phyloP scores from a whole-genome alignment of 116 monocot genomes.

The Papilionanthe hybrid region DNA sequence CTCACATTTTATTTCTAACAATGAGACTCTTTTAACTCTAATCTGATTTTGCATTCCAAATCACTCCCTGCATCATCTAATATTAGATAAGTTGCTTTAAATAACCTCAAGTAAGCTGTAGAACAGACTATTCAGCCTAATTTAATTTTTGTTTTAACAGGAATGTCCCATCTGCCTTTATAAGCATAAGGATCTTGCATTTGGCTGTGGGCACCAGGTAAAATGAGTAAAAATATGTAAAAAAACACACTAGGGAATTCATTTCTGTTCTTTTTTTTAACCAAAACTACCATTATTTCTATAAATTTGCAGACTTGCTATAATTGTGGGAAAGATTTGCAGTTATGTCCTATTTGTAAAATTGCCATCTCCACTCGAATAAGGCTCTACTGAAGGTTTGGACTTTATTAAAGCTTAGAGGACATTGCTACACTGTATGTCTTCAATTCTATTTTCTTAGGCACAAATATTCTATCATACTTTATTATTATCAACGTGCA shows the following conservation, averaged over 20 bases:
- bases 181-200: slow-evolving; percentile 42
- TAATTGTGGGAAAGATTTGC: slow-evolving; percentile 7
- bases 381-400: slow-evolving; percentile 4
- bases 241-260: background rate
- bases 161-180: slow-evolving; percentile 49
- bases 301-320: slow-evolving; percentile 9
- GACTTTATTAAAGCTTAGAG: background rate
- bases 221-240: background rate
- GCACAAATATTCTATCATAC: background rate
- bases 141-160: slow-evolving; percentile 18
- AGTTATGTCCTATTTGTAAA: slow-evolving; percentile 5
- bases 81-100: background rate
- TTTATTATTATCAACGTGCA: background rate
- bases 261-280: background rate
- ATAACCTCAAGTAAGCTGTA: background rate
- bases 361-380: background rate
- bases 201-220: slow-evolving; percentile 73
- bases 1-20: too few species aligned
- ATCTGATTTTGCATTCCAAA: background rate
- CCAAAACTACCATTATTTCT: background rate
- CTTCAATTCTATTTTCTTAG: background rate
- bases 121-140: background rate
- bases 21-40: background rate
- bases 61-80: background rate
- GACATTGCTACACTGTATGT: background rate